Conservation (phyloP, 1,284 basidiomycete genomes). For the Wallemia mellicola region DNA sequence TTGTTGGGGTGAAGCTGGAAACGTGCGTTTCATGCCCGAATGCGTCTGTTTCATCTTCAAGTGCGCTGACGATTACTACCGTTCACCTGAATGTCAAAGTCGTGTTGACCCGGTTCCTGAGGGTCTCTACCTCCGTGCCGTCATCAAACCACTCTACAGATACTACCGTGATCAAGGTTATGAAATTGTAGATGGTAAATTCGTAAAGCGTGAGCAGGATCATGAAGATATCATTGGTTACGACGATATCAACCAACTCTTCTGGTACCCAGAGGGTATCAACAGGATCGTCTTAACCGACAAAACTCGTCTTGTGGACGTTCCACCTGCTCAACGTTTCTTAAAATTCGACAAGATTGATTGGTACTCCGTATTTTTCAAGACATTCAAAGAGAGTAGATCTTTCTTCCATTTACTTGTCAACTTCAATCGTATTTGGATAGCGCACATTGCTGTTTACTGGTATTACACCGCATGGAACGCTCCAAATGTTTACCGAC, state of each 20-base stretch:
- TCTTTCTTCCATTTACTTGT: slow-evolving; percentile 77
- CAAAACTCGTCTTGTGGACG: slow-evolving; percentile 69
- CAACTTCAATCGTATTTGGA: slow-evolving; percentile 96
- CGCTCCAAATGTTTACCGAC: slow-evolving; percentile 51
- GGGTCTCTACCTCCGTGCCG: slow-evolving; percentile 66
- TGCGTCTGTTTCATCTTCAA: slow-evolving; percentile 99
- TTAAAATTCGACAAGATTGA: slow-evolving; percentile 85
- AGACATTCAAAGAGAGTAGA: slow-evolving; percentile 85
- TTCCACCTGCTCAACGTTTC: slow-evolving; percentile 62
- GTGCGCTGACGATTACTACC: slow-evolving; percentile 98
- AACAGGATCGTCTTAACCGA: slow-evolving; percentile 63
- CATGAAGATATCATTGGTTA: slow-evolving; percentile 92
- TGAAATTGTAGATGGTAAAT: slow-evolving; percentile 84
- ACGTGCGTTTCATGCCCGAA: slow-evolving; percentile 93
- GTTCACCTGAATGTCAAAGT: slow-evolving; percentile 91
- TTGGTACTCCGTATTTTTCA: slow-evolving; percentile 82
- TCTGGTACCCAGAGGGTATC: slow-evolving; percentile 99
- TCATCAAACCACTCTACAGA: slow-evolving; percentile 84
- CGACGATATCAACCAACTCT: slow-evolving; percentile 95
- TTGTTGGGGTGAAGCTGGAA: slow-evolving; percentile 94
- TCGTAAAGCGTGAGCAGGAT: slow-evolving; percentile 70
- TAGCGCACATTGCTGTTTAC: slow-evolving; percentile 68
- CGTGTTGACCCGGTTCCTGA: slow-evolving; percentile 78
- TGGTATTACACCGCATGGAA: slow-evolving; percentile 90
- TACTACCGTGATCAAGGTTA: slow-evolving; percentile 96